Base-by-base conservation (phyloP, 192 early-diverging fungal species). In the Mortierella antarctica region DNA sequence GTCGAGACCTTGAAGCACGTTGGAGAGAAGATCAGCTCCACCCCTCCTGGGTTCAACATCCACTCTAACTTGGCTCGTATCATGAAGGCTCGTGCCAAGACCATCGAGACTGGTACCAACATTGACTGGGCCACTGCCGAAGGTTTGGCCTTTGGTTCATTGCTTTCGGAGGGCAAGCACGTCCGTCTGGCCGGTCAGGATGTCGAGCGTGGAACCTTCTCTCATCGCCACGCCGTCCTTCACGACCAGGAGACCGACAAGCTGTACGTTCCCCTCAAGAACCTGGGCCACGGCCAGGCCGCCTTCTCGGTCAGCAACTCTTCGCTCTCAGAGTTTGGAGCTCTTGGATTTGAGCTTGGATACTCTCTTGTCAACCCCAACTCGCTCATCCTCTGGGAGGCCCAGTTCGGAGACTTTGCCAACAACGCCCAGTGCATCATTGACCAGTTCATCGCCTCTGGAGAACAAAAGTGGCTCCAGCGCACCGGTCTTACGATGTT, bases 191-290 rank as follows among this genome's bases (percentile, higher is more conserved):
- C 93, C 64, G 98, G 98, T 57, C 98, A 99, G 87, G 98, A 99
- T 90, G 93, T 95, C 63, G 98, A 99, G 87, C 95, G 98, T 84
- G 98, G 98, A 62, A 99, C 98, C 20, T 99, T 99, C 87, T 99
- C 98, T 62, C 98, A 99, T 76, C 95, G 98, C 65, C 98, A 99
- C 80, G 93, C 98, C 20, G 91, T 99, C 44, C 87, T 99, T 73
- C 94, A 98, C 90, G 95, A 99, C 84, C 98, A 99, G 83, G 88
- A 92, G 80, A 94, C 83, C 68, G 97, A 97, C 81, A 82, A 75
- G 56, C 89, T 90, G 58, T 93, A 96, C 84, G 91, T 92, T 54
- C 94, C 92, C 52, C 87, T 99, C 73, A 93, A 94, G 88, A 89
- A 93, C 87, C 86, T 99, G 51, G 91, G 92, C 61, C 93, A 90